A percentile compares a stretch with the other conserved stretches of the same genome.
Evolutionary conservation across 2,329 filamentous ascomycete genomes (phyloP).

Genomic region (Laburnicola sp.): DNA sequence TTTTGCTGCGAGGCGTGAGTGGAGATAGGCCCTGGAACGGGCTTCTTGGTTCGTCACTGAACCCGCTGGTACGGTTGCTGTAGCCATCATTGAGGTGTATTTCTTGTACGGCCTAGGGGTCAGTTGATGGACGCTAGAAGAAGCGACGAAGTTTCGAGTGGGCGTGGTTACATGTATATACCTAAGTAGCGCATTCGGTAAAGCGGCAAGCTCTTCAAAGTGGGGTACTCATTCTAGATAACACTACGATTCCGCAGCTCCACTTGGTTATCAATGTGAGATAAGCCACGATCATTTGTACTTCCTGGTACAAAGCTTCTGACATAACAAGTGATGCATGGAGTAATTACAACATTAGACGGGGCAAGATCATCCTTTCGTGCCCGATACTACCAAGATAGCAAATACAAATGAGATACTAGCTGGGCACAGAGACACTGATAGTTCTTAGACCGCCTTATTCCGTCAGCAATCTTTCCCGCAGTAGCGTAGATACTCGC

Average conservation of each 20-base stretch:
- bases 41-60: constrained; percentile 32
- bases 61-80: not conserved
- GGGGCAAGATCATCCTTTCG: too few relatives aligned
- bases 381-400: too few relatives aligned
- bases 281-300: too few relatives aligned
- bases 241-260: too few relatives aligned
- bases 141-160: too few relatives aligned
- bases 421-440: not conserved
- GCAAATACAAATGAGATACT: too few relatives aligned
- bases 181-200: not conserved
- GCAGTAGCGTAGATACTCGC: constrained; percentile 45
- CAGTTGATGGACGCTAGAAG: not conserved
- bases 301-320: too few relatives aligned
- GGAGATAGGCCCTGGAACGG: constrained; percentile 41
- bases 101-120: too few relatives aligned
- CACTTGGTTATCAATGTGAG: too few relatives aligned
- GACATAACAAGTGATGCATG: too few relatives aligned
- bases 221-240: not conserved
- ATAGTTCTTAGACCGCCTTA: constrained; percentile 9
- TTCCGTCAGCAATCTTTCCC: constrained; percentile 37
- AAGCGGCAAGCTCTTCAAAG: not conserved
- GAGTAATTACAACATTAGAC: too few relatives aligned
- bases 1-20: constrained; percentile 33
- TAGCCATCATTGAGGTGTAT: not conserved
- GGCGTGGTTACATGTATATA: too few relatives aligned